A percentile compares a stretch with the other conserved stretches of the same genome.
Conservation (phyloP, 176 grass and related monocot species). For the Hordeum marinum region DNA sequence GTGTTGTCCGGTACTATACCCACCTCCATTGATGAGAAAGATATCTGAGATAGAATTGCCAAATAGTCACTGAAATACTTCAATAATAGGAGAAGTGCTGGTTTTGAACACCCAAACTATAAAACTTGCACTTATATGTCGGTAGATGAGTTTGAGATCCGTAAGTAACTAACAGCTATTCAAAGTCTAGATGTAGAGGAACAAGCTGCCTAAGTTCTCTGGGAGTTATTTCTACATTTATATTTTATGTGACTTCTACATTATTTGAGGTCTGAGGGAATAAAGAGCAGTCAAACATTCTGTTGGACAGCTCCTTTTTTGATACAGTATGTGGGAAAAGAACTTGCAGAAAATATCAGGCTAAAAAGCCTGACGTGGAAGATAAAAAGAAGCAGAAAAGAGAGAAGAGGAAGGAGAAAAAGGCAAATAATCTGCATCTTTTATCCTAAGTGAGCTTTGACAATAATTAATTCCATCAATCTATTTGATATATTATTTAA, state of each 20-base stretch:
- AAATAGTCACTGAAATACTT: conserved; percentile 34
- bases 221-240: background rate
- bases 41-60: conserved; percentile 43
- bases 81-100: background rate
- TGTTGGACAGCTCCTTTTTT: background rate
- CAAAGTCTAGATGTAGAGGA: background rate
- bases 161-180: background rate
- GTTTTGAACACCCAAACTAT: background rate
- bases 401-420: background rate
- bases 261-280: background rate
- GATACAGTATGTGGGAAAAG: background rate
- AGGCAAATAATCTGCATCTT: conserved; percentile 5
- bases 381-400: background rate
- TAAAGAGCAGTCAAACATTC: background rate
- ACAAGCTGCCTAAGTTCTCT: background rate
- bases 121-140: background rate
- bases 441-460: background rate
- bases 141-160: background rate
- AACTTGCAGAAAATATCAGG: background rate
- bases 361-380: background rate
- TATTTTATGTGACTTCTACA: background rate
- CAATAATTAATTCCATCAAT: background rate
- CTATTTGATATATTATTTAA: background rate
- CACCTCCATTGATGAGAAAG: conserved; percentile 58
- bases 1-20: conserved; percentile 42